Evolutionary conservation across 257 asterid genomes (phyloP).

Genomic region (Solanum corneliomulleri): DNA sequence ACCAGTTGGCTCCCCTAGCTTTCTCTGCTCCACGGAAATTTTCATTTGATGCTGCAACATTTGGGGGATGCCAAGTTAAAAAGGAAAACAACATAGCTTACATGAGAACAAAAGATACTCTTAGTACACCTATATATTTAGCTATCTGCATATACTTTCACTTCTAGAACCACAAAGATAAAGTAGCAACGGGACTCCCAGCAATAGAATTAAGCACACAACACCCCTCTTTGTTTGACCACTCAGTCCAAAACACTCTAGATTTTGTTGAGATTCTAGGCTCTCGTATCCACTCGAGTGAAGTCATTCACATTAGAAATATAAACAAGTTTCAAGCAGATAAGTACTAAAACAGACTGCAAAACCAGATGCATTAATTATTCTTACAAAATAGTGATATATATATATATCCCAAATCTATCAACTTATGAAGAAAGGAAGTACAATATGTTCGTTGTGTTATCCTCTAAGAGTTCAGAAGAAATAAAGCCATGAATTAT

Average conservation of each 20-base stretch:
- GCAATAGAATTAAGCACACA: background rate
- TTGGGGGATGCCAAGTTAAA: background rate
- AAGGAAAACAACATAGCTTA: background rate
- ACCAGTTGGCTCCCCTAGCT: constrained; percentile 75
- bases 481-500: background rate
- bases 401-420: background rate
- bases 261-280: background rate
- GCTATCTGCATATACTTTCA: background rate
- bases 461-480: background rate
- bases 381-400: background rate
- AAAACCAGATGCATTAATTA: background rate
- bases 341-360: background rate
- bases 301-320: background rate
- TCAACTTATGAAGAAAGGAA: background rate
- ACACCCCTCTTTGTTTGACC: background rate
- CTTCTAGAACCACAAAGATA: background rate
- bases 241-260: background rate
- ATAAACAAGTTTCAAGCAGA: background rate
- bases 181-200: background rate
- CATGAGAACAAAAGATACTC: background rate
- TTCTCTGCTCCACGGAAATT: constrained; percentile 49
- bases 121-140: background rate
- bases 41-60: constrained; percentile 56
- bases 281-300: background rate
- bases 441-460: background rate